Percentiles rank a stretch among this genome's conserved stretches.
phyloP scores from a whole-genome alignment of 352 stramenopile species.

The Phytophthora kernoviae region DNA sequence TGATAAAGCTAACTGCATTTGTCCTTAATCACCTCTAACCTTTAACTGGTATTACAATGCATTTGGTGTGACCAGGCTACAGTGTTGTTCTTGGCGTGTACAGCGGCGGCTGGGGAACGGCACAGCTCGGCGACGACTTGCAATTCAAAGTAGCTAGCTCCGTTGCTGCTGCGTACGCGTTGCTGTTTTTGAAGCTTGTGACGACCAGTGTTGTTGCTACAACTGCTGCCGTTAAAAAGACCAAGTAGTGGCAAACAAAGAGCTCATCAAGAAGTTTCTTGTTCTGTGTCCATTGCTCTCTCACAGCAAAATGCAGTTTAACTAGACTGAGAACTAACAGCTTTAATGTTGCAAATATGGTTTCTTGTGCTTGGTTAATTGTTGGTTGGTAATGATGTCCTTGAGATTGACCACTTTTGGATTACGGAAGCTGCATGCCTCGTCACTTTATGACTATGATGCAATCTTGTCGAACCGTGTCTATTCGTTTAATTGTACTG shows the following conservation, averaged over 20 bases:
- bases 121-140: conserved; percentile 49
- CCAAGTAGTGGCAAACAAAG: conserved; percentile 2
- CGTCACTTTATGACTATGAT: too few species aligned
- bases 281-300: too few species aligned
- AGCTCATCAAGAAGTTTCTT: neutral
- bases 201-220: conserved; percentile 9
- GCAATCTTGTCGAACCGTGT: too few species aligned
- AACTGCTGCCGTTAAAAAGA: conserved; percentile 15
- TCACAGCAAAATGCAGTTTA: too few species aligned
- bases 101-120: conserved; percentile 55
- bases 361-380: too few species aligned
- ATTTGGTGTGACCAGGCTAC: conserved; percentile 20
- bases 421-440: too few species aligned
- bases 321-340: too few species aligned
- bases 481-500: too few species aligned
- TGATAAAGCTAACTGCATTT: neutral
- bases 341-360: too few species aligned
- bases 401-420: too few species aligned
- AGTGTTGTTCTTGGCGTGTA: conserved; percentile 57
- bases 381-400: too few species aligned
- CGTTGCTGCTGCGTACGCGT: conserved; percentile 43
- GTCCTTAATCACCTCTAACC: too few species aligned
- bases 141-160: conserved; percentile 52
- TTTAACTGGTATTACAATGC: neutral
- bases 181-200: conserved; percentile 51